Conservation (phyloP, 2,329 filamentous ascomycete genomes). For the Paracamarosporium sp. region DNA sequence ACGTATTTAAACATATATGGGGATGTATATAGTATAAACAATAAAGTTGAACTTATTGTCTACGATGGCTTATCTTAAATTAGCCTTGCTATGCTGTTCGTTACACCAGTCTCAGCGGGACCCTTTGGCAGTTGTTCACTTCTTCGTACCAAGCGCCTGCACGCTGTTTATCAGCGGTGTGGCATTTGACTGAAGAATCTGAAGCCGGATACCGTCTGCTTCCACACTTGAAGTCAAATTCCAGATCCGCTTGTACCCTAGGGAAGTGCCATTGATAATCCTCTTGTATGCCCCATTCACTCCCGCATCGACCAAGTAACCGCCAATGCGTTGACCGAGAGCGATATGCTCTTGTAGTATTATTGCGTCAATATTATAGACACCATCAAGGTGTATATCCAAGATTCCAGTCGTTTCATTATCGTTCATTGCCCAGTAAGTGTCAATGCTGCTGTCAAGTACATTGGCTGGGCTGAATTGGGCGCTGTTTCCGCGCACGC, state of each 20-base stretch:
- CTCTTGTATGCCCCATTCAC: slow-evolving; percentile 9
- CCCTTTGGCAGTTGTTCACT: background rate
- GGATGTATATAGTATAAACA: too few species aligned
- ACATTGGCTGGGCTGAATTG: slow-evolving; percentile 14
- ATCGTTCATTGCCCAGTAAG: slow-evolving; percentile 20
- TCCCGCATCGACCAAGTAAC: slow-evolving; percentile 16
- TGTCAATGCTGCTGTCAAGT: slow-evolving; percentile 9
- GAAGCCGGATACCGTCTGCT: slow-evolving; percentile 11
- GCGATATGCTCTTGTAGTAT: slow-evolving; percentile 21
- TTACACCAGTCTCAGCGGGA: too few species aligned
- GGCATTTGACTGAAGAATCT: slow-evolving; percentile 20
- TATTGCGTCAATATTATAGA: slow-evolving; percentile 14
- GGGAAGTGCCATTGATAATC: slow-evolving; percentile 19
- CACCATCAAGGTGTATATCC: slow-evolving; percentile 12
- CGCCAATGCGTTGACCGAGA: slow-evolving; percentile 20
- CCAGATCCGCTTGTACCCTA: slow-evolving; percentile 24
- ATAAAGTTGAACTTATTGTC: too few species aligned
- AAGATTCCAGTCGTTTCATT: slow-evolving; percentile 12
- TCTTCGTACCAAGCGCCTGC: slow-evolving; percentile 12
- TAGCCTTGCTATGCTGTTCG: background rate
- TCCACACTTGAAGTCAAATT: slow-evolving; percentile 5
- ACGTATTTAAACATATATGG: too few species aligned
- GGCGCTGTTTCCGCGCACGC: slow-evolving; percentile 10
- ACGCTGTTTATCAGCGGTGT: slow-evolving; percentile 14
- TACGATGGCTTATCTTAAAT: too few species aligned